phyloP scores from a whole-genome alignment of 306 rosid genomes.

The Ormosia emarginata region DNA sequence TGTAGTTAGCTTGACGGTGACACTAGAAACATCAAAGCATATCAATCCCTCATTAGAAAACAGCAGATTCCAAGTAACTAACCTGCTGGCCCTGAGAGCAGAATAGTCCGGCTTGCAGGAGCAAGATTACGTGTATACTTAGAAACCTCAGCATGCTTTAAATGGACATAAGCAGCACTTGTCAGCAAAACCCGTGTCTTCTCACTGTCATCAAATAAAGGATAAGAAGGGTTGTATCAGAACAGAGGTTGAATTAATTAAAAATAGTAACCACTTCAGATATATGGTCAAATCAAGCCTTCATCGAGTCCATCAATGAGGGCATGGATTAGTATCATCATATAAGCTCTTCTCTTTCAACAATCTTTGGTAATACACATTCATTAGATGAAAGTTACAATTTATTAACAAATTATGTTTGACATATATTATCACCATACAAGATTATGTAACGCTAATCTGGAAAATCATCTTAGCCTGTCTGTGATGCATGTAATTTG shows the following conservation, averaged over 20 bases:
- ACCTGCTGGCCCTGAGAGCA: constrained; percentile 97
- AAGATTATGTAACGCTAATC: not conserved
- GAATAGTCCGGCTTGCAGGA: constrained; percentile 92
- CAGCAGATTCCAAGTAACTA: not conserved
- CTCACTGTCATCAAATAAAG: constrained; percentile 49
- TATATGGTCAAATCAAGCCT: not conserved
- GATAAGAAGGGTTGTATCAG: not conserved
- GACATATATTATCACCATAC: not conserved
- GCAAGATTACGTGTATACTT: constrained; percentile 85
- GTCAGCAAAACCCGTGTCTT: constrained; percentile 82
- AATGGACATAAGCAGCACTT: constrained; percentile 94
- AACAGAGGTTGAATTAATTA: not conserved
- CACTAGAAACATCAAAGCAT: not conserved
- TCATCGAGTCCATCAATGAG: not conserved
- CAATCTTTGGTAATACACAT: not conserved
- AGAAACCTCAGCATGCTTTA: constrained; percentile 81
- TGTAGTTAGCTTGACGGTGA: not conserved
- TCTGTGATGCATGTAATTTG: not conserved
- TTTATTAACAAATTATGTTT: not conserved
- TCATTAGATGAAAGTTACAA: not conserved
- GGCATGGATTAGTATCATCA: constrained; percentile 2
- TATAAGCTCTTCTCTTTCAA: not conserved
- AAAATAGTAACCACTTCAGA: not conserved
- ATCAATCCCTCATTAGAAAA: constrained; percentile 6
- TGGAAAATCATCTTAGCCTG: not conserved